A percentile compares a stretch with the other conserved stretches of the same genome.
These are phyloP conservation scores for Xylaria curta DNA, from an alignment of 495 filamentous ascomycete genomes.

Conservation along the genomic window DNA sequence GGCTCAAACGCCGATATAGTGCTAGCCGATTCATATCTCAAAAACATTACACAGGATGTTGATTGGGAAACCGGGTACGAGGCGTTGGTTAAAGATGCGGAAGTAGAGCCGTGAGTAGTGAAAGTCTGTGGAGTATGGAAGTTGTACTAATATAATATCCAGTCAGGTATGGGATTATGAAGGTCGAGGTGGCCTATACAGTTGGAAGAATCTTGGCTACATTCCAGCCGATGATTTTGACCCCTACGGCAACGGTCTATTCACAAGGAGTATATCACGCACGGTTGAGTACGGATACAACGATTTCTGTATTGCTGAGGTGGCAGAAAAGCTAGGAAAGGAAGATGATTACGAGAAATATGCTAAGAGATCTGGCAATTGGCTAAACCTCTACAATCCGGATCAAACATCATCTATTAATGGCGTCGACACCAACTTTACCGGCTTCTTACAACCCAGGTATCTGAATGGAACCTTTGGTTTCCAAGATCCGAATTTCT, in stretches of 20 bases:
- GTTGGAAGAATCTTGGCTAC: constrained; percentile 68
- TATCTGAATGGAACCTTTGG: constrained; percentile 66
- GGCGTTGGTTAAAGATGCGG: constrained; percentile 72
- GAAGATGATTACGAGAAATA: constrained; percentile 64
- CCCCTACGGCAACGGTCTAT: constrained; percentile 63
- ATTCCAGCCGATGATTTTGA: constrained; percentile 70
- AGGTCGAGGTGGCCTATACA: constrained; percentile 68
- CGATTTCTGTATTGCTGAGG: constrained; percentile 70
- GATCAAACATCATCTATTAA: constrained; percentile 62
- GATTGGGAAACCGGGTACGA: constrained; percentile 72
- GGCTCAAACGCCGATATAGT: constrained; percentile 76
- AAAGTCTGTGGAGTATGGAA: not conserved
- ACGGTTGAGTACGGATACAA: constrained; percentile 76
- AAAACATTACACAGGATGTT: constrained; percentile 62
- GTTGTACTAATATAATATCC: not conserved
- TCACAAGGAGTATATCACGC: constrained; percentile 70
- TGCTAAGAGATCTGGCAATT: constrained; percentile 60
- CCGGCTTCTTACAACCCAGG: constrained; percentile 69
- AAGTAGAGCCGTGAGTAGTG: constrained; percentile 60
- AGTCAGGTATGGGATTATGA: constrained; percentile 65
- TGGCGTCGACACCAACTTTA: constrained; percentile 63
- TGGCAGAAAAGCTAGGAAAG: constrained; percentile 63
- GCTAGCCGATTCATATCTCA: constrained; percentile 69
- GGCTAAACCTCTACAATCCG: constrained; percentile 67
- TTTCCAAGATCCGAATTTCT: constrained; percentile 65